Percentiles rank a stretch among this genome's conserved stretches.
Conservation (phyloP, 441 rosid genomes). For the Theobroma grandiflorum region DNA sequence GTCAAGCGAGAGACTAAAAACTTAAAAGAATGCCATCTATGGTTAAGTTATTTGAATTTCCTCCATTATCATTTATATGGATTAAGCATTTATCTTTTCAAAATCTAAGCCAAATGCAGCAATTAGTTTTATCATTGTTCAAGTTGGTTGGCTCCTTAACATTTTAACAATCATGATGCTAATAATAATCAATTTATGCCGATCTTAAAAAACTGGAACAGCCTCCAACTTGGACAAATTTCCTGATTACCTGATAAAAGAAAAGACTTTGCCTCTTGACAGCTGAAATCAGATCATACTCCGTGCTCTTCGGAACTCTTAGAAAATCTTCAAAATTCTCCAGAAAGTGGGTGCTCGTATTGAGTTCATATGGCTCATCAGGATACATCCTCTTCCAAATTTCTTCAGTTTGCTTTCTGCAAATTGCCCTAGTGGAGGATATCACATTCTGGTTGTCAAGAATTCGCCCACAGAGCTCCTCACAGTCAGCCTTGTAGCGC, state of each 20-base stretch:
- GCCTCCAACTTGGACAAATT: not conserved
- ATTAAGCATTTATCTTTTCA: not conserved
- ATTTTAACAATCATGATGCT: too few species aligned
- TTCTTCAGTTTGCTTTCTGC: constrained; percentile 30
- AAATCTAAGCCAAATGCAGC: not conserved
- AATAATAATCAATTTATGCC: too few species aligned
- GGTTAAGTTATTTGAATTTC: too few species aligned
- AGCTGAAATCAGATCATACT: constrained; percentile 43
- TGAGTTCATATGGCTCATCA: constrained; percentile 40
- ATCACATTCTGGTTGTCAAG: constrained; percentile 35
- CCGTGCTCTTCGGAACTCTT: constrained; percentile 19
- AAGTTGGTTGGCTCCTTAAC: not conserved
- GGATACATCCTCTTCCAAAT: constrained; percentile 38
- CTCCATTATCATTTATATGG: not conserved
- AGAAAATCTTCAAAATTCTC: not conserved
- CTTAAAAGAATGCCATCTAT: too few species aligned
- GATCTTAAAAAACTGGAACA: too few species aligned
- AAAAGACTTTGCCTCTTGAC: constrained; percentile 46
- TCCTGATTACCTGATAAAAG: constrained; percentile 41
- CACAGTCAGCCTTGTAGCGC: constrained; percentile 38
- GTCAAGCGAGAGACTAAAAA: not conserved
- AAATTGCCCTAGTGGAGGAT: constrained; percentile 36
- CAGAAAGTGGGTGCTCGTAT: constrained; percentile 13
- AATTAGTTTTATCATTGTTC: not conserved
- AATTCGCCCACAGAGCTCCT: constrained; percentile 38